Evolutionary conservation across 495 filamentous ascomycete genomes (phyloP), one percentile per base, ranked within the genome.

Genomic region (Hyaloscypha hepaticicola): DNA sequence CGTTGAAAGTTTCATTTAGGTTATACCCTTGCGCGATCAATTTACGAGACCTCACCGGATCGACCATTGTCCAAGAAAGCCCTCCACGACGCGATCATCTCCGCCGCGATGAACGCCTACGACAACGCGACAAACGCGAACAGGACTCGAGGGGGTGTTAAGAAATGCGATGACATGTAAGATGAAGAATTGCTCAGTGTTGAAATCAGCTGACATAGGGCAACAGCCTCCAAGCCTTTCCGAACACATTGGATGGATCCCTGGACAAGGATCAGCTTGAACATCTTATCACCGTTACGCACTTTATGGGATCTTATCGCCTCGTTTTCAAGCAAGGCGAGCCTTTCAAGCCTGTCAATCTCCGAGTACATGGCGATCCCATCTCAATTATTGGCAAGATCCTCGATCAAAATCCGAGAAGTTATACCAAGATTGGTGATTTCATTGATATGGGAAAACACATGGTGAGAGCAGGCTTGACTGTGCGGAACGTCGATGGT

Each of bases 51-150:
- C 27, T 68, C 76, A 0, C 74, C 78, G 7, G 78, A 79, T 0
- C 72, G 75, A 25, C 83, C 86, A 2, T 73, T 96, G 0, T 74
- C 76, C 2, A 65, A 72, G 8, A 68, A 79, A 2, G 72, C 81
- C 11, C 78, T 94, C 24, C 85, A 90, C 74, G 79, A 84, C 14
- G 85, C 90, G 3, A 80, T 95, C 22, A 77, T 91, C 33, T 80
- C 84, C 16, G 79, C 85, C 22, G 88, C 88, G 1, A 87, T 92
- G 79, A 79, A 85, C 16, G 85, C 85, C 3, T 97, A 94, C 72
- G 92, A 96, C 70, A 94, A 92, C 70, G 92, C 93, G 33, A 93
- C 89, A 58, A 97, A 96, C 74, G 90, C 92, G 6, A 96, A 96
- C 68, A 82, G 87, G 67, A 90, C 85, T 8, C 83, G 91, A 61